Conservation (phyloP, 2,329 filamentous ascomycete genomes). For the Stromatinia cepivora region DNA sequence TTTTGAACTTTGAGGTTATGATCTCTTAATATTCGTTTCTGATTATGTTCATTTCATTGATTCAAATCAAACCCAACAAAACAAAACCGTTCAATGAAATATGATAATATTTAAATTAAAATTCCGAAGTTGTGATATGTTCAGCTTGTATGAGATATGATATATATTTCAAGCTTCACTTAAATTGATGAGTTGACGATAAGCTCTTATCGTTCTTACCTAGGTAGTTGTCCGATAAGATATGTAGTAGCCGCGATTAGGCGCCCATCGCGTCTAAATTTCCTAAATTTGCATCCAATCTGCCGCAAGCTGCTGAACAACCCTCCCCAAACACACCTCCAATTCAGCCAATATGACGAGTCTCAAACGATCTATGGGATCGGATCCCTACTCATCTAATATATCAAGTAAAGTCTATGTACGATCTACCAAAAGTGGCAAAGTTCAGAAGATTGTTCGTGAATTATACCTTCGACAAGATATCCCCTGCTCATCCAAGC, state of each 20-base stretch:
- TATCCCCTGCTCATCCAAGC: slow-evolving; percentile 91
- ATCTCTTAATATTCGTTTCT: not conserved
- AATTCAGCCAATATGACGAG: slow-evolving; percentile 55
- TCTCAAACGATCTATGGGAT: slow-evolving; percentile 58
- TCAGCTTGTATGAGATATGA: slow-evolving; percentile 11
- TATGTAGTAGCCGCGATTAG: not conserved
- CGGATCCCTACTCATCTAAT: slow-evolving; percentile 62
- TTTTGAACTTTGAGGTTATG: not conserved
- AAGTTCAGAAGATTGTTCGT: slow-evolving; percentile 97
- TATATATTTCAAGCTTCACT: slow-evolving; percentile 7
- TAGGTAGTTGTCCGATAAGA: not conserved
- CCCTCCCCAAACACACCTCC: slow-evolving; percentile 21
- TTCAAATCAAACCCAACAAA: not conserved
- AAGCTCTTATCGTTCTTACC: slow-evolving; percentile 14
- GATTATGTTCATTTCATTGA: not conserved
- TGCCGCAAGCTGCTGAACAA: slow-evolving; percentile 11
- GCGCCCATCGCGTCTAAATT: slow-evolving; percentile 18
- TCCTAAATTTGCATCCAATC: slow-evolving; percentile 22
- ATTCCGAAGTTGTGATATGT: not conserved
- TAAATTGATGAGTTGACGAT: not conserved
- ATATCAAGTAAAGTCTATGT: slow-evolving; percentile 96
- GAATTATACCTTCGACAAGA: slow-evolving; percentile 95
- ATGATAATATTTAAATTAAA: not conserved
- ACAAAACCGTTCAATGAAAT: not conserved
- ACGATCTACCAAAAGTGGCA: slow-evolving; percentile 89